Conservation (phyloP, 495 filamentous ascomycete genomes). For the Rusavskia elegans region DNA sequence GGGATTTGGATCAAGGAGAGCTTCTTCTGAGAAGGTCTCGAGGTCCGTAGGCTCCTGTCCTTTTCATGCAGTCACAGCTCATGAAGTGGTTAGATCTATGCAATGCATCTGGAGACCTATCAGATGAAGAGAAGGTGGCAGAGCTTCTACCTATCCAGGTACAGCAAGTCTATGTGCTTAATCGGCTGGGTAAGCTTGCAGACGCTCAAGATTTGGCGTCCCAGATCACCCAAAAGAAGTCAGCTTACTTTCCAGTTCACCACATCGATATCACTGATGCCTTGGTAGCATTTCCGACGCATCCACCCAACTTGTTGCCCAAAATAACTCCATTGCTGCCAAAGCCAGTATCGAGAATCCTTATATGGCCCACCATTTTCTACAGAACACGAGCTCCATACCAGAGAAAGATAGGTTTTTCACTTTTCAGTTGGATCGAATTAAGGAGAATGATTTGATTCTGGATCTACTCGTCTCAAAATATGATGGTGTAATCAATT, state of each 20-base stretch:
- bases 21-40: slow-evolving; percentile 70
- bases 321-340: slow-evolving; percentile 58
- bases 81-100: slow-evolving; percentile 47
- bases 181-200: slow-evolving; percentile 51
- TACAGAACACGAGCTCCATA: slow-evolving; percentile 39
- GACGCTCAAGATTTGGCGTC: slow-evolving; percentile 55
- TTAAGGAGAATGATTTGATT: slow-evolving; percentile 52
- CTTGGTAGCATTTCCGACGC: slow-evolving; percentile 52
- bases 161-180: slow-evolving; percentile 71
- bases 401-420: slow-evolving; percentile 59
- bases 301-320: slow-evolving; percentile 60
- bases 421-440: slow-evolving; percentile 51
- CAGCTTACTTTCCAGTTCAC: slow-evolving; percentile 14
- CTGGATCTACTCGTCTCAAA: slow-evolving; percentile 69
- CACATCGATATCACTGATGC: slow-evolving; percentile 12
- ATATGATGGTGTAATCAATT: slow-evolving; percentile 50
- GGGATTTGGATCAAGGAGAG: slow-evolving; percentile 57
- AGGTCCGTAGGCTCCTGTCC: slow-evolving; percentile 24
- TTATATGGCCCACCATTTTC: slow-evolving; percentile 54
- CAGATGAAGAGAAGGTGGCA: slow-evolving; percentile 63
- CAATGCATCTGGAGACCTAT: slow-evolving; percentile 65
- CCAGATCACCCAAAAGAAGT: slow-evolving; percentile 48
- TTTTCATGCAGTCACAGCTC: slow-evolving; percentile 2
- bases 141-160: slow-evolving; percentile 76
- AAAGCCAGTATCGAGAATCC: slow-evolving; percentile 50